These are phyloP conservation scores for Hura crepitans DNA, from an alignment of 441 rosid genomes.

Conservation along the genomic window DNA sequence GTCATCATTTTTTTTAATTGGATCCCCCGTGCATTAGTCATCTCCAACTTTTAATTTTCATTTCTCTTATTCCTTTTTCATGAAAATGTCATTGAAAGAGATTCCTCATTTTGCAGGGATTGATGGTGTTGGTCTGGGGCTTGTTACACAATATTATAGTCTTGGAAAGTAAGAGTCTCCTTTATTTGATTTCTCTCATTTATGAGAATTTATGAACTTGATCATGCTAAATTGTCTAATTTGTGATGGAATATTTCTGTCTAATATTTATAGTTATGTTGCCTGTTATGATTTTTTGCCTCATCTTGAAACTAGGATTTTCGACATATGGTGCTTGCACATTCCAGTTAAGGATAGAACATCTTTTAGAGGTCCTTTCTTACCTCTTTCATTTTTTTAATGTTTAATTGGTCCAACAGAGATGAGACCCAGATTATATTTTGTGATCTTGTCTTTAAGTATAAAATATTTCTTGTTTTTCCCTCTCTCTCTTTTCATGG, in stretches of 20 bases:
- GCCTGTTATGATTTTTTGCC: neutral
- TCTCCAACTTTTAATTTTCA: neutral
- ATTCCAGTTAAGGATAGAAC: constrained; percentile 80
- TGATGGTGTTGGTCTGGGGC: constrained; percentile 86
- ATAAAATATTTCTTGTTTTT: neutral
- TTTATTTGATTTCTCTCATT: neutral
- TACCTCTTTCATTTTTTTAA: neutral
- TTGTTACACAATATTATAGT: constrained; percentile 53
- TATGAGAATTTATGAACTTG: neutral
- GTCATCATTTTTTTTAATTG: neutral
- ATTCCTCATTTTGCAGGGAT: constrained; percentile 46
- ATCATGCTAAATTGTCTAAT: neutral
- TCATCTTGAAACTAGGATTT: constrained; percentile 49
- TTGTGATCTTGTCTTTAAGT: neutral
- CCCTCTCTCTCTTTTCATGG: constrained; percentile 9
- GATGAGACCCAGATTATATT: neutral
- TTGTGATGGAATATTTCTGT: neutral
- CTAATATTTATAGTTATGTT: constrained; percentile 1
- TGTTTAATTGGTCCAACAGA: constrained; percentile 6
- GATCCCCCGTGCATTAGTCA: neutral
- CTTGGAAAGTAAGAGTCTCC: constrained; percentile 59
- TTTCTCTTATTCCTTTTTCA: neutral
- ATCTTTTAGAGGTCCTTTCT: constrained; percentile 50
- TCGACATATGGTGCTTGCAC: constrained; percentile 86
- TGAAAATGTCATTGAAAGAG: neutral